Evolutionary conservation across 257 asterid species (phyloP).

Genomic region (Solanum appendiculatum): DNA sequence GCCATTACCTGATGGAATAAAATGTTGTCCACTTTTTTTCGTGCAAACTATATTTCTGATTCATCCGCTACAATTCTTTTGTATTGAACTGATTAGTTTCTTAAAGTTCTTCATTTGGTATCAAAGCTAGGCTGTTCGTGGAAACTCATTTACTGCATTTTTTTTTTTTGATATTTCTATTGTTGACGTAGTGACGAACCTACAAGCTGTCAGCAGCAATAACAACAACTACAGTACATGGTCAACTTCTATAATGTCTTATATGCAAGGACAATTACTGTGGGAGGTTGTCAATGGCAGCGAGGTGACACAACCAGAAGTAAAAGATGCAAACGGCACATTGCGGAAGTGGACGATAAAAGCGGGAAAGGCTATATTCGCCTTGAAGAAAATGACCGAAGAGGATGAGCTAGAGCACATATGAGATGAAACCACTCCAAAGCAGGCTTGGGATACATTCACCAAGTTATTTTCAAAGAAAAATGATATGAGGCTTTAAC

Average conservation of each 20-base stretch:
- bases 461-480: neutral
- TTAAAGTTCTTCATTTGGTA: too few relatives aligned
- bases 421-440: neutral
- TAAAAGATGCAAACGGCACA: neutral
- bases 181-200: too few relatives aligned
- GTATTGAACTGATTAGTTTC: neutral
- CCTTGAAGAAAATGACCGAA: neutral
- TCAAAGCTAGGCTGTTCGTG: too few relatives aligned
- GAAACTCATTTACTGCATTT: too few relatives aligned
- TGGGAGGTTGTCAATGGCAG: neutral
- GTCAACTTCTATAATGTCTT: neutral
- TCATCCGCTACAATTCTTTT: neutral
- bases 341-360: neutral
- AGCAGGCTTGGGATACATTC: neutral
- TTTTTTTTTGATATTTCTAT: too few relatives aligned
- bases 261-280: neutral
- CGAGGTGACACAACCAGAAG: neutral
- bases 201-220: neutral
- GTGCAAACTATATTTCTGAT: too few relatives aligned
- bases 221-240: neutral
- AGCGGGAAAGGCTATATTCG: neutral
- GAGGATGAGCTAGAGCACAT: conserved; percentile 4
- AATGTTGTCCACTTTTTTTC: neutral
- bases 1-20: too few relatives aligned
- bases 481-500: conserved; percentile 3